Evolutionary conservation across 495 filamentous ascomycete genomes (phyloP).

Genomic region (Sordaria brevicollis): DNA sequence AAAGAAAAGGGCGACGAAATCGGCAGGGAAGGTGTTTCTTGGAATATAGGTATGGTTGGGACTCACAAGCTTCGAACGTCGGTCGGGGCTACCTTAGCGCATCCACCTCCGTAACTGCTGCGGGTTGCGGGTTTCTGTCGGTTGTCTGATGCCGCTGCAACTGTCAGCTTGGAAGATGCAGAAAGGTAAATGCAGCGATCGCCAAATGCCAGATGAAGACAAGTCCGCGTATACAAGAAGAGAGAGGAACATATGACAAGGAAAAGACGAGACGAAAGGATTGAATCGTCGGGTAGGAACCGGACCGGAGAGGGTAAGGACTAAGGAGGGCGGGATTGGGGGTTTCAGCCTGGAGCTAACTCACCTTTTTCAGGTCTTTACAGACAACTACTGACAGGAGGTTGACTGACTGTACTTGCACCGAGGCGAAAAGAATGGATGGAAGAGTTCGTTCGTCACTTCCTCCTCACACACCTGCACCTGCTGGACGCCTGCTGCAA

Average conservation of each 20-base stretch:
- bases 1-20: background rate
- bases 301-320: background rate
- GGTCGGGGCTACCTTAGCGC: background rate
- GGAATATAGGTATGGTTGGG: background rate
- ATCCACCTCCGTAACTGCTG: background rate
- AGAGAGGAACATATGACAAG: background rate
- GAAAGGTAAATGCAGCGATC: background rate
- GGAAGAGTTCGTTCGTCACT: background rate
- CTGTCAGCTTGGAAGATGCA: background rate
- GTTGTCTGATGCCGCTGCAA: background rate
- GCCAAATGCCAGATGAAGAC: background rate
- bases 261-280: too few relatives aligned
- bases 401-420: background rate
- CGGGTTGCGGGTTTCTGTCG: background rate
- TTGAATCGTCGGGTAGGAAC: background rate
- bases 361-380: too few relatives aligned
- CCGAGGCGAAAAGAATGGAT: background rate
- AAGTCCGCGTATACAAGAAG: too few relatives aligned
- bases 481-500: too few relatives aligned
- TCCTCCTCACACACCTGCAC: background rate
- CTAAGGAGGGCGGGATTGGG: background rate
- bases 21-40: background rate
- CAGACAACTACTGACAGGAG: background rate
- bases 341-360: background rate
- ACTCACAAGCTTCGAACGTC: background rate